Base-by-base conservation (phyloP, 2,329 filamentous ascomycete genomes). In the Fusarium palustre region DNA sequence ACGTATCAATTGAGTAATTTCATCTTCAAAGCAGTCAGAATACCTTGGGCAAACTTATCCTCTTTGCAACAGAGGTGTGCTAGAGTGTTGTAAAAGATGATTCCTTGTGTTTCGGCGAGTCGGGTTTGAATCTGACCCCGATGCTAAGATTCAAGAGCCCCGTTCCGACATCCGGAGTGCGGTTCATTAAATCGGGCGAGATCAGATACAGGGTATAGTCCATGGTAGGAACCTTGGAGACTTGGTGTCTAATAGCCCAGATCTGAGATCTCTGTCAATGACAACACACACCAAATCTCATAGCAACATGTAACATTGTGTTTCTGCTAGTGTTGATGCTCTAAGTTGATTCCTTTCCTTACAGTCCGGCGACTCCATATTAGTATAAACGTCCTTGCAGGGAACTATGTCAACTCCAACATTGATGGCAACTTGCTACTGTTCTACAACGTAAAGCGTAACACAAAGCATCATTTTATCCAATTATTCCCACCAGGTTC, bases 91-190 rank as follows among this genome's bases (percentile, higher is more conserved):
- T 28, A 28, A 28, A 28, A 28, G 25, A 28, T 10, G 12, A 30
- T 8, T 18, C 4, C 18, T 45, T 16, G 24, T 25, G 15, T 31
- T 5, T 33, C 63, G 64, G 64, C 52, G 15, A 20, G 30, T 67
- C 63, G 64, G 64, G n/a, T 53, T 63, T 10, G 24, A 50, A 6
- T 36, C 31, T 33, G n/a, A 67, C 49, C 25, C 63, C 64, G 50
- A 57, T 18, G 39, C 39, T 31, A 13, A 11, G 12, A 20, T 20
- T 16, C 15, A 41, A 46, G 4, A 16, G 24, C 31, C 36, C 43
- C 55, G 55, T 46, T 28, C 46, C 46, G 46, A 59, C 38, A 13
- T 39, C 49, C 49, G 49, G 31, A 43, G 39, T 24, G 38, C n/a
- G 25, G 25, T 46, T 11, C 7, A 42, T 50, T 8, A 54, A 25